Base-by-base conservation (phyloP, 2,329 filamentous ascomycete genomes). In the Arthrobotrys pseudoclavata region DNA sequence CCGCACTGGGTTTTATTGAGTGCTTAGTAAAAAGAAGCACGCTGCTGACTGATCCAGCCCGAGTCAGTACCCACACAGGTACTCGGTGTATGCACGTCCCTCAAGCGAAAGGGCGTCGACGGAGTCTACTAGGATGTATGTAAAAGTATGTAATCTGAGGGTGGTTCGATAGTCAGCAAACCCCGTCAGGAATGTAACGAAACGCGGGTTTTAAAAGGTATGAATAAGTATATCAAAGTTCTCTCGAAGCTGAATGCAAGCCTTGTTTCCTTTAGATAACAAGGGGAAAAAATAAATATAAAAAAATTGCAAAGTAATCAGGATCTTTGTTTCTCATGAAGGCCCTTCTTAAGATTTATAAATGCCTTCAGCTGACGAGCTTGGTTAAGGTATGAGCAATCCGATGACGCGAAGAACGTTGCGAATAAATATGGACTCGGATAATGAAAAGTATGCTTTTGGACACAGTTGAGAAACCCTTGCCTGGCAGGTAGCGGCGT, bases 31-130 rank as follows among this genome's bases (percentile, higher is more conserved):
- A 71, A 67, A 50, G 45, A 42, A 48, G 67, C 50, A 61, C 22
- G 53, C 50, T 77, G 74, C 74, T 77, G 74, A 77, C 74, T 76
- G 72, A 70, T 70, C 66, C 50, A 67, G 31, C 40, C 72, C 57
- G 66, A 76, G 26, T 76, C 60, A 50, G 57, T 37, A 67, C 52
- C 67, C 50, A 55, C 50, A 55, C 50, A 55, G 20, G 22, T 42
- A 53, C 31, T 40, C 34, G 37, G 3, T 24, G 55, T 69, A 48
- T 60, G 37, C 53, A 62, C 48, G 55, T 52, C 31, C 55, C 26
- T 34, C 31, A 50, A 34, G 45, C 68, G 37, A 63, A 47, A 60
- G 34, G 55, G 34, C 34, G 55, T 60, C 55, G 55, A 42, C 20
- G 55, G 55, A 22, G 42, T 45, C 42, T 18, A 42, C 40, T 2